Evolutionary conservation across 2,329 filamentous ascomycete genomes (phyloP).

Genomic region (Venturiaceae sp.): DNA sequence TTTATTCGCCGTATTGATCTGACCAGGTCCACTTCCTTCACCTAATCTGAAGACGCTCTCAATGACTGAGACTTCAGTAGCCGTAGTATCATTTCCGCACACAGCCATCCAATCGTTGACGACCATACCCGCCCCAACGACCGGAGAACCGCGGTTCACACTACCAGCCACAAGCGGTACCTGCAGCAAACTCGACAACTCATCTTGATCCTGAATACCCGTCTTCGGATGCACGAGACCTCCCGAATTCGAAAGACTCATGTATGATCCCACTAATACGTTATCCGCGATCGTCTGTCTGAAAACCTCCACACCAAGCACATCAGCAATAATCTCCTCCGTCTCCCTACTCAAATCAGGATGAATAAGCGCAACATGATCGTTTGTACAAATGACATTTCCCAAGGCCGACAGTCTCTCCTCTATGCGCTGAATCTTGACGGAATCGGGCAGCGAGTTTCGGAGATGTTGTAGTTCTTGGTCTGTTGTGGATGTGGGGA

Average conservation of each 20-base stretch:
- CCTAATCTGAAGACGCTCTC: slow-evolving; percentile 94
- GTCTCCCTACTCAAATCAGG: slow-evolving; percentile 96
- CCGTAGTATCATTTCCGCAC: slow-evolving; percentile 82
- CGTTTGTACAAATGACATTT: slow-evolving; percentile 94
- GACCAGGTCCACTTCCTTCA: slow-evolving; percentile 68
- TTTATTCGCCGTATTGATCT: slow-evolving; percentile 79
- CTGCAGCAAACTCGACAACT: slow-evolving; percentile 85
- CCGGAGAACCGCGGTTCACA: slow-evolving; percentile 85
- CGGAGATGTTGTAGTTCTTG: slow-evolving; percentile 96
- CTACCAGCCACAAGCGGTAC: slow-evolving; percentile 91
- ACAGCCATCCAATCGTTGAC: slow-evolving; percentile 98
- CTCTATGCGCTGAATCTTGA: slow-evolving; percentile 96
- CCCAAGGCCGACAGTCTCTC: slow-evolving; percentile 91
- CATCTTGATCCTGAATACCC: slow-evolving; percentile 93
- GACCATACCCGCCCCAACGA: slow-evolving; percentile 95
- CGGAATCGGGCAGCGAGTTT: slow-evolving; percentile 82
- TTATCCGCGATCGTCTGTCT: slow-evolving; percentile 95
- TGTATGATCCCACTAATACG: slow-evolving; percentile 92
- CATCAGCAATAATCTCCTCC: slow-evolving; percentile 96
- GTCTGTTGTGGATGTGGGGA: slow-evolving; percentile 92
- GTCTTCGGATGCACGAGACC: slow-evolving; percentile 97
- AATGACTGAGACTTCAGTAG: slow-evolving; percentile 93
- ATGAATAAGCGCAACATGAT: slow-evolving; percentile 93
- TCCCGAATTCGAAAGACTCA: slow-evolving; percentile 91
- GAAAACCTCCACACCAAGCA: slow-evolving; percentile 81